Evolutionary conservation across 352 stramenopile genomes (phyloP).

Genomic region (Pythium coloratum): DNA sequence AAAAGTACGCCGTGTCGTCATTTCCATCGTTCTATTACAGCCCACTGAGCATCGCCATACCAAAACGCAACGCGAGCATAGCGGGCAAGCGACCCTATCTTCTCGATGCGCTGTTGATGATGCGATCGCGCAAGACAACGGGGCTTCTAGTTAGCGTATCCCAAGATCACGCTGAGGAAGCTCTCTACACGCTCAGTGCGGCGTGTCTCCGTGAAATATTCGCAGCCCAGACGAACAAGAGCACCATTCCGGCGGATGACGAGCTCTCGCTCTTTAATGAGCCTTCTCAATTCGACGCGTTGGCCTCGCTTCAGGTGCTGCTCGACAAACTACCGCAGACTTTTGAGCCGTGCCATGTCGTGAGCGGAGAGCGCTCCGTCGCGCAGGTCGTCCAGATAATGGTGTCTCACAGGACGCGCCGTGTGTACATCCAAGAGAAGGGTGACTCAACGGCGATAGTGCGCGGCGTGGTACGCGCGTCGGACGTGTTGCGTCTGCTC

Average conservation of each 20-base stretch:
- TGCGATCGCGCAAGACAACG: constrained; percentile 32
- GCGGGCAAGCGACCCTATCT: constrained; percentile 6
- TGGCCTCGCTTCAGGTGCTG: constrained; percentile 34
- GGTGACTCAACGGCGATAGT: background rate
- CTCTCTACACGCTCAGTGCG: background rate
- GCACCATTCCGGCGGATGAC: background rate
- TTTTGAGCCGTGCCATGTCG: constrained; percentile 14
- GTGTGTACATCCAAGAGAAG: constrained; percentile 33
- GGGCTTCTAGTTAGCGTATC: constrained; percentile 26
- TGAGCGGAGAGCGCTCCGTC: constrained; percentile 40
- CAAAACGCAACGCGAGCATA: background rate
- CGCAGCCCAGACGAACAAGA: background rate
- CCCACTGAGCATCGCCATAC: constrained; percentile 21
- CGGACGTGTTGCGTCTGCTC: constrained; percentile 52
- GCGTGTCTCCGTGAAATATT: constrained; percentile 10
- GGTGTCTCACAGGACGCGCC: constrained; percentile 33
- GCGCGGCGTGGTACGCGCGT: constrained; percentile 43
- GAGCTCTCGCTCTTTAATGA: background rate
- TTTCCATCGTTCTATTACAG: constrained; percentile 55
- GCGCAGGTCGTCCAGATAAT: constrained; percentile 48
- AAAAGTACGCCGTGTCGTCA: constrained; percentile 32
- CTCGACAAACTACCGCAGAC: background rate
- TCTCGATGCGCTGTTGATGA: constrained; percentile 38
- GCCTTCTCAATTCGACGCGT: background rate
- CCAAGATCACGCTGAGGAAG: background rate